A percentile compares a stretch with the other conserved stretches of the same genome.
phyloP scores from a whole-genome alignment of 1,284 basidiomycete species.

The Apiotrichum akiyoshidainum region DNA sequence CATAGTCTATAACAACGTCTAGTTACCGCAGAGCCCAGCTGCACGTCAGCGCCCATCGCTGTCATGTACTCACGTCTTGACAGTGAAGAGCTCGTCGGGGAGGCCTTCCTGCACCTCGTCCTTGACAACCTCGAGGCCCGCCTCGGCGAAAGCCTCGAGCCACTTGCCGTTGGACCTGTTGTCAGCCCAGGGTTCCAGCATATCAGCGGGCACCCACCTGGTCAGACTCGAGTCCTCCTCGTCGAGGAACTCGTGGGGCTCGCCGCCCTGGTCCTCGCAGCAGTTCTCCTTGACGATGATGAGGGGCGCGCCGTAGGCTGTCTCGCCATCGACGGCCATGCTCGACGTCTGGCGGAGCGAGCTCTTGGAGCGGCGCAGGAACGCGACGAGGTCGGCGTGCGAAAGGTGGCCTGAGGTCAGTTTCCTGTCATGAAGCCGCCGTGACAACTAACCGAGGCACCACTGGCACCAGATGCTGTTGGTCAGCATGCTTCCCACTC shows the following conservation, averaged over 20 bases:
- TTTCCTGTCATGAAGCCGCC: too few relatives aligned
- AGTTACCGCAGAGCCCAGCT: slow-evolving; percentile 28
- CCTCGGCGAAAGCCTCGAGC: slow-evolving; percentile 67
- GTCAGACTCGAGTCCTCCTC: slow-evolving; percentile 84
- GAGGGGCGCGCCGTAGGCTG: slow-evolving; percentile 47
- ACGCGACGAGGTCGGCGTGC: slow-evolving; percentile 70
- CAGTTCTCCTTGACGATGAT: slow-evolving; percentile 90
- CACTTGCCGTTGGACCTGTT: slow-evolving; percentile 76
- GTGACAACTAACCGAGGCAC: slow-evolving; percentile 71
- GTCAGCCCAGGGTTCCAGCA: slow-evolving; percentile 1
- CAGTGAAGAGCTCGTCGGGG: slow-evolving; percentile 70
- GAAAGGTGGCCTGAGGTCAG: slow-evolving; percentile 60
- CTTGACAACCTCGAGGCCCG: slow-evolving; percentile 64
- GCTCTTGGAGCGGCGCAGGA: slow-evolving; percentile 64
- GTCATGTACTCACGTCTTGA: slow-evolving; percentile 67
- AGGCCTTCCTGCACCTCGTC: slow-evolving; percentile 69
- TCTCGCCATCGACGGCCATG: slow-evolving; percentile 11
- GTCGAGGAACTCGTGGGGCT: slow-evolving; percentile 63
- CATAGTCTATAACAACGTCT: neutral
- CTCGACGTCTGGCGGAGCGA: slow-evolving; percentile 19
- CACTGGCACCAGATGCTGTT: slow-evolving; percentile 81
- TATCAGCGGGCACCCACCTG: slow-evolving; percentile 53
- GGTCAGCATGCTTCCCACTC: slow-evolving; percentile 54
- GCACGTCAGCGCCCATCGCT: slow-evolving; percentile 10
- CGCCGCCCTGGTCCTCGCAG: slow-evolving; percentile 62